These are phyloP conservation scores for Pseudonitzschia delicatissima DNA, from an alignment of 108 stramenopile genomes.

Conservation along the genomic window DNA sequence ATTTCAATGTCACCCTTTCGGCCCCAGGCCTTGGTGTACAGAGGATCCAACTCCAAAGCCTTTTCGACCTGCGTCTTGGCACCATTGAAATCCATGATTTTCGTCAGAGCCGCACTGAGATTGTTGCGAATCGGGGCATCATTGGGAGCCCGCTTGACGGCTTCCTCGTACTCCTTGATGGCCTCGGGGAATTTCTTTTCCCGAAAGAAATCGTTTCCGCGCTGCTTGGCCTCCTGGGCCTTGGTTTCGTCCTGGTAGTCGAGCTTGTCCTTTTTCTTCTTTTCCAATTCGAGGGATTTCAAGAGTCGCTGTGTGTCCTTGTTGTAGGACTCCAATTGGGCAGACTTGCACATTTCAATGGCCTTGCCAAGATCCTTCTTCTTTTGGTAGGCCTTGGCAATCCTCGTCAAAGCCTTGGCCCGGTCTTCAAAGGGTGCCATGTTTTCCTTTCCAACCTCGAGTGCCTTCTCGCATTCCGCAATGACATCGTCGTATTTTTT, in stretches of 20 bases:
- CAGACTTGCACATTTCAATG: constrained; percentile 84
- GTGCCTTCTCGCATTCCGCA: constrained; percentile 79
- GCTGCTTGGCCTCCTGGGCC: constrained; percentile 97
- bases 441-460: constrained; percentile 89
- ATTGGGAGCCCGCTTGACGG: constrained; percentile 96
- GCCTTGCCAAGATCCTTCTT: constrained; percentile 87
- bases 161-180: constrained; percentile 90
- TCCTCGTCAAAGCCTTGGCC: constrained; percentile 91
- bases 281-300: constrained; percentile 93
- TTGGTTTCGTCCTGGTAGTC: constrained; percentile 94
- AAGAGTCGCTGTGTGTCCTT: constrained; percentile 91
- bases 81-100: constrained; percentile 96
- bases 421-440: constrained; percentile 91
- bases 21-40: constrained; percentile 98
- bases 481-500: constrained; percentile 92
- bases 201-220: constrained; percentile 94
- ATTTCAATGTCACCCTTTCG: constrained; percentile 98
- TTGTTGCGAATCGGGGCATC: constrained; percentile 98
- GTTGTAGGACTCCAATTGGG: constrained; percentile 82
- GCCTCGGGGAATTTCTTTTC: constrained; percentile 86
- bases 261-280: constrained; percentile 82
- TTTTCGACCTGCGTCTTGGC: constrained; percentile 93
- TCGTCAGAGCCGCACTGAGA: constrained; percentile 92
- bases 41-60: constrained; percentile 95
- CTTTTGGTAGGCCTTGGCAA: constrained; percentile 92